These are phyloP conservation scores for Colletotrichum sp. DNA, from an alignment of 2,329 filamentous ascomycete species.

Conservation along the genomic window DNA sequence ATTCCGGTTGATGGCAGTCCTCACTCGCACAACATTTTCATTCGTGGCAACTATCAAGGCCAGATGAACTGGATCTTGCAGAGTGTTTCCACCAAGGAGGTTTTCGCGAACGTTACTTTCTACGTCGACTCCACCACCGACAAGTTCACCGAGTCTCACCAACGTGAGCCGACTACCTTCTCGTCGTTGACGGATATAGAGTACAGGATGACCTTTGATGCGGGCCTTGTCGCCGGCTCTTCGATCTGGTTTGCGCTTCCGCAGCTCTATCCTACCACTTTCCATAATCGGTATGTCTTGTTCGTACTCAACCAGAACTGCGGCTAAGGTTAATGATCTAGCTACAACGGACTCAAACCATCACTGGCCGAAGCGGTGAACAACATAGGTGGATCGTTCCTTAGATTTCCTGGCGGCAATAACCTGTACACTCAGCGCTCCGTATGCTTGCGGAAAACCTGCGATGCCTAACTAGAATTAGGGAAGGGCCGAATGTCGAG, in stretches of 20 bases:
- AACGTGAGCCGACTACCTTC: not conserved
- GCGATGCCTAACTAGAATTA: not conserved
- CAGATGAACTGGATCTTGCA: not conserved
- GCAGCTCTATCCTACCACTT: not conserved
- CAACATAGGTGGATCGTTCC: not conserved
- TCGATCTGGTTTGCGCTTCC: not conserved
- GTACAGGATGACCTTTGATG: not conserved
- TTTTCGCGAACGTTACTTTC: not conserved
- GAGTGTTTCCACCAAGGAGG: not conserved
- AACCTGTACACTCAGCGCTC: not conserved
- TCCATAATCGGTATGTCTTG: not conserved
- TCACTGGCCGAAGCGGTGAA: not conserved
- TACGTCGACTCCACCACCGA: not conserved
- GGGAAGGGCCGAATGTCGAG: not conserved
- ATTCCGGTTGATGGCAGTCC: not conserved
- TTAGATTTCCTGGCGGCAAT: not conserved
- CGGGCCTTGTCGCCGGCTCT: not conserved
- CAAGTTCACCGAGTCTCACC: not conserved
- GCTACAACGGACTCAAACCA: not conserved
- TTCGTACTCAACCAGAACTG: not conserved
- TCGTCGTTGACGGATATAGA: not conserved
- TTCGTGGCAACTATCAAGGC: not conserved
- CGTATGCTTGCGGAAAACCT: not conserved
- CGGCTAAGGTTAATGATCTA: not conserved
- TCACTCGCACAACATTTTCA: not conserved